Evolutionary conservation across 2,329 filamentous ascomycete species (phyloP).

Genomic region (Botryotinia narcissicola): DNA sequence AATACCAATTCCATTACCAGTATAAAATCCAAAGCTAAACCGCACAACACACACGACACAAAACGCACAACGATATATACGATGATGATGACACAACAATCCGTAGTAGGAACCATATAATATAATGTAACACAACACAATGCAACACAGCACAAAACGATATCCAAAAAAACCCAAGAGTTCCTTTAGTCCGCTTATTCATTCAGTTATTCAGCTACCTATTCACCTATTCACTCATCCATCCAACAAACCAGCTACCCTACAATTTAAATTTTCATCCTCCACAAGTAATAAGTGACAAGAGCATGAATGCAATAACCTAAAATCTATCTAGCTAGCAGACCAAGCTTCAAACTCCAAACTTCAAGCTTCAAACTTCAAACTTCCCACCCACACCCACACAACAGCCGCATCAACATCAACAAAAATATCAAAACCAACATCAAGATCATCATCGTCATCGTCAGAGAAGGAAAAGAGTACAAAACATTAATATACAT

Average conservation of each 20-base stretch:
- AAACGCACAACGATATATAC: no score
- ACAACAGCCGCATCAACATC: neutral
- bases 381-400: neutral
- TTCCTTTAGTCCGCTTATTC: neutral
- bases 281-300: neutral
- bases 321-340: neutral
- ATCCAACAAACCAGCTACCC: neutral
- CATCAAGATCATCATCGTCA: neutral
- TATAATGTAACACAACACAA: neutral
- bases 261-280: neutral
- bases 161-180: neutral
- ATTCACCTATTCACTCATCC: no score
- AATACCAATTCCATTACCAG: neutral
- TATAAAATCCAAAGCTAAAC: no score
- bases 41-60: no score
- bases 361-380: neutral
- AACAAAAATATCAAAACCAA: neutral
- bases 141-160: neutral
- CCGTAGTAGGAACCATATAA: neutral
- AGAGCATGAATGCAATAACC: neutral
- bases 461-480: neutral
- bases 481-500: constrained; percentile 14
- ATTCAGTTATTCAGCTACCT: neutral
- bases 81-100: neutral
- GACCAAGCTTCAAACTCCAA: neutral